Percentiles rank a stretch among this genome's conserved stretches.
phyloP scores from a whole-genome alignment of 768 basidiomycete species.

The Tulasnella sp. region DNA sequence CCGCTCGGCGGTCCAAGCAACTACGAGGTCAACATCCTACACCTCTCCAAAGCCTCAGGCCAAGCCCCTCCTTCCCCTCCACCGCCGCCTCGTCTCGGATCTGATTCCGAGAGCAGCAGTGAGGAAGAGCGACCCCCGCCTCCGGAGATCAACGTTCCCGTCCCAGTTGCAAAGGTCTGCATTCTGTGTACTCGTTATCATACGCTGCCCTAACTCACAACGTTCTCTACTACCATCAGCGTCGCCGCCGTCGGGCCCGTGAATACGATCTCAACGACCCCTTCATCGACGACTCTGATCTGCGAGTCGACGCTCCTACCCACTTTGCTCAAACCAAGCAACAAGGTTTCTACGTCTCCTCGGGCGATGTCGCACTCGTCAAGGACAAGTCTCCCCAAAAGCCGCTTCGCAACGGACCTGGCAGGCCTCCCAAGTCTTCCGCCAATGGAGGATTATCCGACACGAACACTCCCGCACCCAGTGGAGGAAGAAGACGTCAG shows the following conservation, averaged over 20 bases:
- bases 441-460: background rate
- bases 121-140: conserved; percentile 33
- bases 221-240: conserved; percentile 38
- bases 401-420: background rate
- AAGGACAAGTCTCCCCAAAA: conserved; percentile 55
- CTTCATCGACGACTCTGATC: conserved; percentile 97
- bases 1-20: conserved; percentile 65
- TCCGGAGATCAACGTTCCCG: background rate
- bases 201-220: conserved; percentile 25
- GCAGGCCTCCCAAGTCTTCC: background rate
- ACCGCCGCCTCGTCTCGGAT: conserved; percentile 44
- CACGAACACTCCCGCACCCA: background rate
- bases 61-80: conserved; percentile 60
- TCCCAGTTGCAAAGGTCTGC: conserved; percentile 19
- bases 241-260: conserved; percentile 47
- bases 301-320: conserved; percentile 84
- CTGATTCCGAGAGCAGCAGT: conserved; percentile 33
- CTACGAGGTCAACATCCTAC: conserved; percentile 67
- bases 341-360: conserved; percentile 87
- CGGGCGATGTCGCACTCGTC: conserved; percentile 80
- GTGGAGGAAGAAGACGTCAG: background rate
- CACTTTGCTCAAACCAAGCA: conserved; percentile 90
- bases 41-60: conserved; percentile 58
- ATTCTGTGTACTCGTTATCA: conserved; percentile 27
- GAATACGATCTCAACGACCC: conserved; percentile 91